phyloP scores from a whole-genome alignment of 495 filamentous ascomycete genomes.

The Parmelia sp. region DNA sequence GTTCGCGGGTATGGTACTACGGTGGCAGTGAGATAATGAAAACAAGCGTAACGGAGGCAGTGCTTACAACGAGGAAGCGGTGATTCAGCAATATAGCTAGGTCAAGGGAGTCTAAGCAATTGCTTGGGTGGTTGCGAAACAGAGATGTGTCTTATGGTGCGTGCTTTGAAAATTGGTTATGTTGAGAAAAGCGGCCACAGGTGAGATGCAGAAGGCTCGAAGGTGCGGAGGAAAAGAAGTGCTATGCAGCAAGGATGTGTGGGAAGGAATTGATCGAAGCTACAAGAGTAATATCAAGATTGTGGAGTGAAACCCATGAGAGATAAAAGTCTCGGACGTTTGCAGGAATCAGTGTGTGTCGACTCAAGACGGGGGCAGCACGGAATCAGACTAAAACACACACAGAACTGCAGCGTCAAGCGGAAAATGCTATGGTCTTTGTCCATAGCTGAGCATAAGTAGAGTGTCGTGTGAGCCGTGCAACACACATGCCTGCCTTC shows the following conservation, averaged over 20 bases:
- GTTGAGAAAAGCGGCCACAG: not conserved
- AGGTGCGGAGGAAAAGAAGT: not conserved
- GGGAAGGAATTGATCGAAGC: not conserved
- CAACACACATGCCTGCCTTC: slow-evolving; percentile 9
- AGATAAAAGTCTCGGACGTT: not conserved
- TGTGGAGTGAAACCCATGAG: not conserved
- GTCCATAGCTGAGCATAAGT: not conserved
- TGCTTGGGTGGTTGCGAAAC: not conserved
- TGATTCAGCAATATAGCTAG: not conserved
- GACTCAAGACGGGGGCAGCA: not conserved
- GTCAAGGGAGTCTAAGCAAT: not conserved
- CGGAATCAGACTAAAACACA: not conserved
- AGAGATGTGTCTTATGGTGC: too few relatives aligned
- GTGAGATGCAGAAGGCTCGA: not conserved
- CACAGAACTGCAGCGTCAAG: not conserved
- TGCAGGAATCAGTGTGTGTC: not conserved
- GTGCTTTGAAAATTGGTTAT: not conserved
- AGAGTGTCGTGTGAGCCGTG: not conserved
- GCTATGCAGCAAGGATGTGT: not conserved
- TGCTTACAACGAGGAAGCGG: not conserved
- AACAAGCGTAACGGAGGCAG: not conserved
- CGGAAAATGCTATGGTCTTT: not conserved
- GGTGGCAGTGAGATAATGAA: not conserved
- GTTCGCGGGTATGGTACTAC: not conserved
- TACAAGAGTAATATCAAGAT: not conserved